These are phyloP conservation scores for Craspedostauros australis DNA, from an alignment of 108 stramenopile species.

Conservation along the genomic window DNA sequence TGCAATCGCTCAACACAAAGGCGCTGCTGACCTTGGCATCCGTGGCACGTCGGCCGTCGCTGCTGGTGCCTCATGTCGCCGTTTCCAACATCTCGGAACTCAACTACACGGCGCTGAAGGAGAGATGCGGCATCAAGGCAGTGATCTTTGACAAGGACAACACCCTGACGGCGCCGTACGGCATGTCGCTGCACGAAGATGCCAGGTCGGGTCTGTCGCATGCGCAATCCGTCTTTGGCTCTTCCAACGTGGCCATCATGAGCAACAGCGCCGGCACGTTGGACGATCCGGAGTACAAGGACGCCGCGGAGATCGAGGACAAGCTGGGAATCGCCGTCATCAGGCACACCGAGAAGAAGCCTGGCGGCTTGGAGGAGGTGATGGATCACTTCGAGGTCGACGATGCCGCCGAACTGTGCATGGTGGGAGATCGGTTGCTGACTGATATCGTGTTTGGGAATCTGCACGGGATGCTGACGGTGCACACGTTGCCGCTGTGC, in stretches of 20 bases:
- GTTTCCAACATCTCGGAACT: conserved; percentile 69
- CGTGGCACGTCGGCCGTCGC: conserved; percentile 60
- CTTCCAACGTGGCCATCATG: conserved; percentile 72
- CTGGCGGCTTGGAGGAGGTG: conserved; percentile 79
- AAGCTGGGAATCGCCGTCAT: conserved; percentile 83
- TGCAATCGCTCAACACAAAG: conserved; percentile 82
- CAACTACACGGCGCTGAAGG: conserved; percentile 65
- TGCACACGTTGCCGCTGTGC: conserved; percentile 78
- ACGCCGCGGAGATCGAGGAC: conserved; percentile 70
- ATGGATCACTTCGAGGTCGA: conserved; percentile 71
- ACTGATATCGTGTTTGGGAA: conserved; percentile 95
- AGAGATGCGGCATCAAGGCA: conserved; percentile 69
- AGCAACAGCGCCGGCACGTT: conserved; percentile 90
- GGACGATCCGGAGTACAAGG: conserved; percentile 75
- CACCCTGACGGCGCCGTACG: conserved; percentile 91
- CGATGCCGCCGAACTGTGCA: conserved; percentile 70
- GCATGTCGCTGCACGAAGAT: conserved; percentile 43
- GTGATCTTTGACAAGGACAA: conserved; percentile 93
- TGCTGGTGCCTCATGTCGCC: conserved; percentile 72
- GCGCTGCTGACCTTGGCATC: conserved; percentile 74
- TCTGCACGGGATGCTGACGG: conserved; percentile 89
- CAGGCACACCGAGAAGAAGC: conserved; percentile 88
- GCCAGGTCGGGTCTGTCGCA: conserved; percentile 50
- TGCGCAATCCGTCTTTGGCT: conserved; percentile 72
- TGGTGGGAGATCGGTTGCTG: conserved; percentile 91